Evolutionary conservation across 352 stramenopile genomes (phyloP).

Genomic region (Globisporangium cylindrosporum): DNA sequence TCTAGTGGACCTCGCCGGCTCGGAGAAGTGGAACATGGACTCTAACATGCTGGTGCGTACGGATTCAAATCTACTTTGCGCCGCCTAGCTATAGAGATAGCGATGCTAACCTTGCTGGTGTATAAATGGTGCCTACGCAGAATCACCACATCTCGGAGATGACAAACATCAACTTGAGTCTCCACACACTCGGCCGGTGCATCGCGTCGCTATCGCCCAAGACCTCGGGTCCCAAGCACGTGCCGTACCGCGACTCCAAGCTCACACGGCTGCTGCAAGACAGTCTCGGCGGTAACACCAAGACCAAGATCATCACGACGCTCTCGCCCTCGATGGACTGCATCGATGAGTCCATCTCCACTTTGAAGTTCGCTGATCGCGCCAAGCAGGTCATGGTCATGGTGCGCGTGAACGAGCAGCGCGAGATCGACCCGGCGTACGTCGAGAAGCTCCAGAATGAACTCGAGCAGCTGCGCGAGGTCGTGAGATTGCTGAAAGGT

Average conservation of each 20-base stretch:
- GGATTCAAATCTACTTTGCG: neutral
- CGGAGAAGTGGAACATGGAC: constrained; percentile 91
- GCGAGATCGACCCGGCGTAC: constrained; percentile 83
- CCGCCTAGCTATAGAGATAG: neutral
- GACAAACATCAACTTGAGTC: constrained; percentile 93
- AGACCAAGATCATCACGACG: constrained; percentile 91
- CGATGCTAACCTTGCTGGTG: neutral
- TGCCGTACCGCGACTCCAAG: constrained; percentile 93
- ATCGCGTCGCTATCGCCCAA: constrained; percentile 79
- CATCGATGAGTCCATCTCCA: constrained; percentile 92
- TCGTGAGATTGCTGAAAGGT: constrained; percentile 47
- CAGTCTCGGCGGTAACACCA: constrained; percentile 83
- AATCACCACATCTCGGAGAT: constrained; percentile 89
- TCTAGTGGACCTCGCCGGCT: constrained; percentile 92
- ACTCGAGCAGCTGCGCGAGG: constrained; percentile 67
- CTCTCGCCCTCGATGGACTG: constrained; percentile 83
- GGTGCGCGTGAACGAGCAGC: constrained; percentile 82
- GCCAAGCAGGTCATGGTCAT: constrained; percentile 90
- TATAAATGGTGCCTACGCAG: constrained; percentile 11
- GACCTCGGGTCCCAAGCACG: constrained; percentile 39
- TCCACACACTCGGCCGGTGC: constrained; percentile 89
- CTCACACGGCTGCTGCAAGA: constrained; percentile 91
- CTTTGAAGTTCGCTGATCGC: constrained; percentile 91
- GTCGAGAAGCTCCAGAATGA: constrained; percentile 88
- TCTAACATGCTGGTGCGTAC: constrained; percentile 68